A percentile compares a stretch with the other conserved stretches of the same genome.
Evolutionary conservation across 345 rosid species (phyloP).

Genomic region (Bretschneidera sinensis): DNA sequence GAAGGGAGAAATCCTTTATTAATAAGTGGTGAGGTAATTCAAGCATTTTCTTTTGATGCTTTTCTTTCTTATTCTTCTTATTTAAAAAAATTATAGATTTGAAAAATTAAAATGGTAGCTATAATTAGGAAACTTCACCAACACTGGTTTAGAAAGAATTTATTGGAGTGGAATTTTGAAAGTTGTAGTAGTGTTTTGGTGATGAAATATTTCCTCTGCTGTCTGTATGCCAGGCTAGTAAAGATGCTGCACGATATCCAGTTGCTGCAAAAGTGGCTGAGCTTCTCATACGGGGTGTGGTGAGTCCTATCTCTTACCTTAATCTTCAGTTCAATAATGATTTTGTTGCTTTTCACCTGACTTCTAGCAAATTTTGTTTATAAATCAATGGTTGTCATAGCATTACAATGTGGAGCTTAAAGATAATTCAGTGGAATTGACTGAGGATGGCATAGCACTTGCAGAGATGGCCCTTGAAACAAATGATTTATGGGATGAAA

Average conservation of each 20-base stretch:
- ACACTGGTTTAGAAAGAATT: neutral
- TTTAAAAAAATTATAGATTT: slow-evolving; percentile 6
- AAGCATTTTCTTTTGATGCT: slow-evolving; percentile 11
- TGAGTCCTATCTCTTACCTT: slow-evolving; percentile 35
- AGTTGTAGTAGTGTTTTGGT: slow-evolving; percentile 14
- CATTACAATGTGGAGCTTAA: slow-evolving; percentile 84
- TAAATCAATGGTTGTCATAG: slow-evolving; percentile 38
- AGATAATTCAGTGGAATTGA: slow-evolving; percentile 95
- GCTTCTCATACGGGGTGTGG: slow-evolving; percentile 63
- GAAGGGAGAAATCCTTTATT: slow-evolving; percentile 97
- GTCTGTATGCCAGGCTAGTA: slow-evolving; percentile 57
- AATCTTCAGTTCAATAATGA: slow-evolving; percentile 7
- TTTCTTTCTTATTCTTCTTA: neutral
- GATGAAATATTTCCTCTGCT: slow-evolving; percentile 14
- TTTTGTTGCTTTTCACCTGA: slow-evolving; percentile 9
- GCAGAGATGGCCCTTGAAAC: slow-evolving; percentile 98
- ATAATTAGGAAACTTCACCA: neutral
- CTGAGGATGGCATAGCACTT: slow-evolving; percentile 85
- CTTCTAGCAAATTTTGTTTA: slow-evolving; percentile 4
- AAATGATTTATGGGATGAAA: slow-evolving; percentile 91
- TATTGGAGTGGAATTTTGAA: slow-evolving; percentile 5
- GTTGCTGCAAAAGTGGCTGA: slow-evolving; percentile 98
- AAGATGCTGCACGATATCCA: slow-evolving; percentile 92
- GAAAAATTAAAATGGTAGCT: neutral
- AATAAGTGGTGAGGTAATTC: slow-evolving; percentile 90